These are phyloP conservation scores for Yamadazyma akitaensis DNA, from an alignment of 805 yeast genomes.

Conservation along the genomic window DNA sequence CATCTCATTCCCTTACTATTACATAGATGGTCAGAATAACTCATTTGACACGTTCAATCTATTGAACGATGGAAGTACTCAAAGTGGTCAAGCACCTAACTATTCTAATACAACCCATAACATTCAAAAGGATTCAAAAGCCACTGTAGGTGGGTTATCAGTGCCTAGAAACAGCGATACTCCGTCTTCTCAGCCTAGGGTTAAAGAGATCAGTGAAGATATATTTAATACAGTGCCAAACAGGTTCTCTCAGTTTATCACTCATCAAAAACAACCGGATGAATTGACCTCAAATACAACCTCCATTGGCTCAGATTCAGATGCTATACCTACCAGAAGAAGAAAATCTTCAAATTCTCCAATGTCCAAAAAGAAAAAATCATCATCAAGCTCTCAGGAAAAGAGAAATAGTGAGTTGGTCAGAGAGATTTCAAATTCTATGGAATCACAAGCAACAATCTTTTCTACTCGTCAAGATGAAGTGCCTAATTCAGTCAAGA, in stretches of 20 bases:
- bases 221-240: conserved; percentile 36
- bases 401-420: not conserved
- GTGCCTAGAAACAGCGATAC: conserved; percentile 1
- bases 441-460: conserved; percentile 44
- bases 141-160: conserved; percentile 5
- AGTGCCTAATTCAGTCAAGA: not conserved
- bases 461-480: conserved; percentile 36
- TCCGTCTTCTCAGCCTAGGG: not conserved
- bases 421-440: conserved; percentile 28
- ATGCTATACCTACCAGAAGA: not conserved
- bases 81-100: conserved; percentile 11
- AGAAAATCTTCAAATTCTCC: not conserved
- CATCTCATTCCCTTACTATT: conserved; percentile 26
- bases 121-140: conserved; percentile 1
- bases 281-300: conserved; percentile 9
- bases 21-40: conserved; percentile 18
- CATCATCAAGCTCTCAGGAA: conserved; percentile 3
- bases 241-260: conserved; percentile 38
- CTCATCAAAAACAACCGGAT: conserved; percentile 23
- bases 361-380: not conserved
- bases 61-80: conserved; percentile 7
- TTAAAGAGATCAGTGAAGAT: conserved; percentile 3
- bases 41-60: conserved; percentile 27
- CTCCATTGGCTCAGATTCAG: conserved; percentile 11
- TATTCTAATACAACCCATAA: conserved; percentile 28